phyloP scores from a whole-genome alignment of 148 eudicot genomes.

The Dysphania ambrosioides region DNA sequence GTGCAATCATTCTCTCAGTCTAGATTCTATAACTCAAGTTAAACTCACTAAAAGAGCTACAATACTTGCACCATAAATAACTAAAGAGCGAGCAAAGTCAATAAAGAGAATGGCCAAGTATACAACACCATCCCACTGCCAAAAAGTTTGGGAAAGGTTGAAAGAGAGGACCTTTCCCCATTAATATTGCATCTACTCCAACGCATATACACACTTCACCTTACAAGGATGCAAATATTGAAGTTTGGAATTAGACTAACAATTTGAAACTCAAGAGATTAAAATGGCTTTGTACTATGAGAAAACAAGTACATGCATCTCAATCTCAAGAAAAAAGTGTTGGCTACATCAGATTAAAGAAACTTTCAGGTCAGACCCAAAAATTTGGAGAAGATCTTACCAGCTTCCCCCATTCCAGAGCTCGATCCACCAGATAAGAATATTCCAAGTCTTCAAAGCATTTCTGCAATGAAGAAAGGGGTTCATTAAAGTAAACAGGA shows the following conservation, averaged over 20 bases:
- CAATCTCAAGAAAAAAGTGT: not conserved
- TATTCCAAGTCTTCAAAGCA: constrained; percentile 97
- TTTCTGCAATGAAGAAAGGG: constrained; percentile 84
- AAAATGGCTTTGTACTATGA: not conserved
- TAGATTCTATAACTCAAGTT: not conserved
- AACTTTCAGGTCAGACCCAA: not conserved
- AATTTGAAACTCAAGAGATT: not conserved
- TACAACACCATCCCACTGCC: not conserved
- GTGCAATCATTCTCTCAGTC: constrained; percentile 16
- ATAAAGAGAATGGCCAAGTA: not conserved
- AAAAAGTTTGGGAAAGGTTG: not conserved
- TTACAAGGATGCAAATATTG: not conserved
- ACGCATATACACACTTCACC: not conserved
- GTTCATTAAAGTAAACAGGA: constrained; percentile 97
- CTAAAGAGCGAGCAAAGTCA: constrained; percentile 7
- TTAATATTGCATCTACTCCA: not conserved
- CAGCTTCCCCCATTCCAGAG: constrained; percentile 90
- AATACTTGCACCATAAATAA: not conserved
- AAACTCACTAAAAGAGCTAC: not conserved
- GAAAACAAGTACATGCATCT: not conserved
- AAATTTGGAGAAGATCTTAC: constrained; percentile 39
- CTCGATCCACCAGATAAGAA: constrained; percentile 79
- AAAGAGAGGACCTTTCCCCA: not conserved
- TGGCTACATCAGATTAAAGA: not conserved
- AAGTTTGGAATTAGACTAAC: not conserved